Percentiles rank a stretch among this genome's conserved stretches.
phyloP scores from a whole-genome alignment of 495 filamentous ascomycete genomes.

The Aspergillus wentii region DNA sequence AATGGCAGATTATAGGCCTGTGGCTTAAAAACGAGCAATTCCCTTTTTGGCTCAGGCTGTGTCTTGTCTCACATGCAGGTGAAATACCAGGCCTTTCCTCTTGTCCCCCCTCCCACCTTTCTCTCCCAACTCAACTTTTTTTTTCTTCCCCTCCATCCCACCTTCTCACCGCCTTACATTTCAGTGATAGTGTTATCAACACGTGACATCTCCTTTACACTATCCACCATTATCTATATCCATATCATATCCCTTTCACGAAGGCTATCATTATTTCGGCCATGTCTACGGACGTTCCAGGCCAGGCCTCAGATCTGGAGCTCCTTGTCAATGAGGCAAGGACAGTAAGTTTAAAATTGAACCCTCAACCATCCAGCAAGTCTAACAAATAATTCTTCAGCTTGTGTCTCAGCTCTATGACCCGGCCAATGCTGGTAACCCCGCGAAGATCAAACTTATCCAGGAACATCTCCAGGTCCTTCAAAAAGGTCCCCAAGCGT shows the following conservation, averaged over 20 bases:
- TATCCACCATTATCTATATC: slow-evolving; percentile 12
- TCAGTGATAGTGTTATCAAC: slow-evolving; percentile 15
- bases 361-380: neutral
- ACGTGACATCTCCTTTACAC: slow-evolving; percentile 16
- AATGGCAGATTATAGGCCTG: no score
- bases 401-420: slow-evolving; percentile 58
- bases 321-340: slow-evolving; percentile 23
- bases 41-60: no score
- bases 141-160: slow-evolving; percentile 7
- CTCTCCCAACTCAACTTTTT: no score
- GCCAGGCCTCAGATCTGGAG: slow-evolving; percentile 17
- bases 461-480: slow-evolving; percentile 72
- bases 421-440: slow-evolving; percentile 50
- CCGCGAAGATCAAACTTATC: slow-evolving; percentile 56
- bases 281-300: slow-evolving; percentile 18
- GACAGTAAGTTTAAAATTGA: slow-evolving; percentile 11
- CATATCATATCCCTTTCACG: slow-evolving; percentile 2
- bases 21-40: no score
- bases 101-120: no score
- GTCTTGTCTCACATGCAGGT: no score
- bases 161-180: slow-evolving; percentile 10
- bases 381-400: slow-evolving; percentile 9
- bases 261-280: slow-evolving; percentile 11
- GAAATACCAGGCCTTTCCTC: no score
- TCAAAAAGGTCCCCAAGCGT: slow-evolving; percentile 74